phyloP scores from a whole-genome alignment of 768 basidiomycete species.

The Chiua virens region DNA sequence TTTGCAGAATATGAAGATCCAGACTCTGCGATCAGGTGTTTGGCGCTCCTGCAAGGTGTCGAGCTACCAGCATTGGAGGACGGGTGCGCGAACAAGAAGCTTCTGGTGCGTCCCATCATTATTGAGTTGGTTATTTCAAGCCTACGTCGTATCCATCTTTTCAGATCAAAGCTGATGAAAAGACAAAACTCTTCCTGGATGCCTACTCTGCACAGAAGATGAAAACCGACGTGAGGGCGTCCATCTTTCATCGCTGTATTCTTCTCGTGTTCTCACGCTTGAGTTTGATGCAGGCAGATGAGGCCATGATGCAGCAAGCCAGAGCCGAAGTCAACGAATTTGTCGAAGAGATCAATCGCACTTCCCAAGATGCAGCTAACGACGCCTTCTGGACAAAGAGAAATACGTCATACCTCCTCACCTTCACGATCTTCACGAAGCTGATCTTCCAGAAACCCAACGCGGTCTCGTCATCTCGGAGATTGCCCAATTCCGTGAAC shows the following conservation, averaged over 20 bases:
- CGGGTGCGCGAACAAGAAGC: constrained; percentile 59
- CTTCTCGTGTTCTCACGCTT: neutral
- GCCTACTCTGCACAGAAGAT: constrained; percentile 80
- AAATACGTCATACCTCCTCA: constrained; percentile 94
- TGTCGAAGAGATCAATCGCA: constrained; percentile 68
- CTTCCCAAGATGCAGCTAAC: constrained; percentile 73
- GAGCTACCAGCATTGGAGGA: constrained; percentile 63
- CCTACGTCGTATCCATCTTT: constrained; percentile 37
- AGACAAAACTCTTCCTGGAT: constrained; percentile 85
- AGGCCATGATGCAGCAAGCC: constrained; percentile 59
- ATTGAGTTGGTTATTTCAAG: constrained; percentile 20
- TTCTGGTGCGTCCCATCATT: constrained; percentile 57
- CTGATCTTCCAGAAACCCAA: constrained; percentile 91
- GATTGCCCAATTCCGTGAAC: constrained; percentile 94
- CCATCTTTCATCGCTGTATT: neutral
- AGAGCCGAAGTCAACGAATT: constrained; percentile 63
- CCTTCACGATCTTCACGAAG: constrained; percentile 93
- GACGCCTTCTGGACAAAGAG: constrained; percentile 75
- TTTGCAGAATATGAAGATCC: constrained; percentile 97
- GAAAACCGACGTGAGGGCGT: constrained; percentile 73
- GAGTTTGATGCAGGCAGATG: constrained; percentile 56
- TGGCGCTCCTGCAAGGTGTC: constrained; percentile 61
- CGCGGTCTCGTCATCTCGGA: constrained; percentile 94
- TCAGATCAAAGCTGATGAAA: constrained; percentile 95
- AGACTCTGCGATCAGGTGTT: constrained; percentile 80